Conservation (phyloP, 2,329 filamentous ascomycete genomes). For the Cordyceps javanica region DNA sequence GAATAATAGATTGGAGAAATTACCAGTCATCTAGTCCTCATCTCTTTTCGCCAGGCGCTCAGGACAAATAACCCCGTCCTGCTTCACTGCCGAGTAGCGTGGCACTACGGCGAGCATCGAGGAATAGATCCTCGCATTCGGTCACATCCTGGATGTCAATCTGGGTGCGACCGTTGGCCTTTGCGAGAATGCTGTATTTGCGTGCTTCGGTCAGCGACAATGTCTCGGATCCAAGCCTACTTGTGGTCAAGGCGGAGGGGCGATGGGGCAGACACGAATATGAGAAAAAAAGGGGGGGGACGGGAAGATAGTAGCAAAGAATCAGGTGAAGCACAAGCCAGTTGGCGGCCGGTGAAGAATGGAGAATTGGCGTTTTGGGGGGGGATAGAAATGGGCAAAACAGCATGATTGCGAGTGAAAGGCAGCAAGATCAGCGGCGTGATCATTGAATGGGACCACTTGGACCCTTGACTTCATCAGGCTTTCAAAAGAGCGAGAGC, state of each 20-base stretch:
- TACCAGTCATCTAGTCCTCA: background rate
- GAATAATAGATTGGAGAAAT: background rate
- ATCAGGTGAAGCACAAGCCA: constrained; percentile 6
- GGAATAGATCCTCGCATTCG: constrained; percentile 78
- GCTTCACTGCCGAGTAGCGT: constrained; percentile 58
- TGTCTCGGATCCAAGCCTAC: constrained; percentile 23
- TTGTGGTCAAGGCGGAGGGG: constrained; percentile 9
- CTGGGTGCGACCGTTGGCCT: constrained; percentile 70
- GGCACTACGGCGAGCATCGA: constrained; percentile 75
- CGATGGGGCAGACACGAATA: constrained; percentile 3
- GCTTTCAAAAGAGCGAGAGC: background rate
- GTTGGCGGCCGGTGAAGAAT: constrained; percentile 4
- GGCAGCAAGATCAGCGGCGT: background rate
- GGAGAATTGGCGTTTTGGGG: no score
- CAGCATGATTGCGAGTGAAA: background rate
- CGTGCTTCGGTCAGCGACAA: constrained; percentile 25
- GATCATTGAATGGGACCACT: background rate
- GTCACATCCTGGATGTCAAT: constrained; percentile 73
- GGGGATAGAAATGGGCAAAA: background rate
- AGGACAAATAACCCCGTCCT: constrained; percentile 59
- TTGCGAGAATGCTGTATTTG: constrained; percentile 68
- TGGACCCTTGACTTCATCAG: background rate
- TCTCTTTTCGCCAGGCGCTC: constrained; percentile 9
- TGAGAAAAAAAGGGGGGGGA: background rate
- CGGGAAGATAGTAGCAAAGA: background rate